Evolutionary conservation across 164 flowering plant genomes (phyloP).

Genomic region (Cinnamomum micranthum): DNA sequence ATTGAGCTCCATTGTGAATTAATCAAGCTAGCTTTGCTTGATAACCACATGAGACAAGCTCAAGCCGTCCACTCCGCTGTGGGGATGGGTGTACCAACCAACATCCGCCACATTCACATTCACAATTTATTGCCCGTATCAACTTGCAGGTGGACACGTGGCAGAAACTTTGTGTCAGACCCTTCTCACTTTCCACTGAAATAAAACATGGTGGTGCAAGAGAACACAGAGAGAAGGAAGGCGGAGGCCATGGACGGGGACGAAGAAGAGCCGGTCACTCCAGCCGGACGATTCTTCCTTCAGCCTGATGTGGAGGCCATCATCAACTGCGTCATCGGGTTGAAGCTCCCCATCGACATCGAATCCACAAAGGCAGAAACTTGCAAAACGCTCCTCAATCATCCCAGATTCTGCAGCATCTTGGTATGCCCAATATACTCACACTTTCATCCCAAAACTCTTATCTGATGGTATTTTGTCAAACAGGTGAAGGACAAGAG

Average conservation of each 20-base stretch:
- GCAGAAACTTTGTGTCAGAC: too few relatives aligned
- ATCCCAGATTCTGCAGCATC: constrained; percentile 60
- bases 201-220: too few relatives aligned
- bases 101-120: too few relatives aligned
- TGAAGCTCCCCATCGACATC: constrained; percentile 29
- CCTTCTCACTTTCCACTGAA: too few relatives aligned
- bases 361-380: constrained; percentile 28
- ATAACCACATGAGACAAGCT: too few relatives aligned
- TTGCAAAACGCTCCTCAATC: constrained; percentile 31
- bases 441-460: too few relatives aligned
- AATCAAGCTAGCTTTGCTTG: too few relatives aligned
- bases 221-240: neutral
- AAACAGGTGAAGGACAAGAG: constrained; percentile 23
- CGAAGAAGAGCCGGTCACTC: constrained; percentile 46
- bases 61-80: too few relatives aligned
- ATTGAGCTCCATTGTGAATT: too few relatives aligned
- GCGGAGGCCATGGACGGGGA: constrained; percentile 15
- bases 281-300: constrained; percentile 50
- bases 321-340: constrained; percentile 38
- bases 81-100: too few relatives aligned
- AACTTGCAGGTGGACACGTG: too few relatives aligned
- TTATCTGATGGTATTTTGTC: neutral
- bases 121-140: too few relatives aligned
- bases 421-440: constrained; percentile 19
- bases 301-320: constrained; percentile 40